Evolutionary conservation across 2,329 filamentous ascomycete genomes (phyloP).

Genomic region (Elsinoe ampelina): DNA sequence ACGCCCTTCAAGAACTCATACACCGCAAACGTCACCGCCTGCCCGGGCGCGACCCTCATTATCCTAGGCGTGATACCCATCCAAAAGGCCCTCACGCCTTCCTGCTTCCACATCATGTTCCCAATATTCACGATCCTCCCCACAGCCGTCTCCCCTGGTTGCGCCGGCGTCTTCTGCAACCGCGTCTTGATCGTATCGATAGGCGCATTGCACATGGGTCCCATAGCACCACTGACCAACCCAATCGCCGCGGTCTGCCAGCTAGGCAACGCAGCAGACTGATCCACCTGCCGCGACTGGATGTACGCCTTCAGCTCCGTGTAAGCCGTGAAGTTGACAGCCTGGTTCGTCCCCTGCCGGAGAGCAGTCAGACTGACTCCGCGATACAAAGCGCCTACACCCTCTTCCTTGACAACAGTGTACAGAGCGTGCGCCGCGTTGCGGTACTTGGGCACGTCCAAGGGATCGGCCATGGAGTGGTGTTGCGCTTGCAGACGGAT

Average conservation of each 20-base stretch:
- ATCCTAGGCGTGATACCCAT: slow-evolving; percentile 97
- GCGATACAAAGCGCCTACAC: slow-evolving; percentile 76
- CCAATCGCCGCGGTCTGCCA: slow-evolving; percentile 91
- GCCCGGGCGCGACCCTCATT: slow-evolving; percentile 93
- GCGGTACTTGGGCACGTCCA: slow-evolving; percentile 94
- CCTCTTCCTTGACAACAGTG: slow-evolving; percentile 88
- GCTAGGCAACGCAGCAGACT: slow-evolving; percentile 59
- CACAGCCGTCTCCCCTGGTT: slow-evolving; percentile 67
- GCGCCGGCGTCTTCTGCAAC: slow-evolving; percentile 78
- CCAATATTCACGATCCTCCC: slow-evolving; percentile 70
- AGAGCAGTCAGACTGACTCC: slow-evolving; percentile 90
- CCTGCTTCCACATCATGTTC: slow-evolving; percentile 58
- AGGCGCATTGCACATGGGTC: slow-evolving; percentile 89
- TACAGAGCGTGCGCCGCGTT: slow-evolving; percentile 78
- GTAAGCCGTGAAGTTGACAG: slow-evolving; percentile 98
- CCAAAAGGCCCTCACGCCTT: slow-evolving; percentile 91
- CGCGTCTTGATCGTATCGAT: slow-evolving; percentile 99
- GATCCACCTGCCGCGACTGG: slow-evolving; percentile 62
- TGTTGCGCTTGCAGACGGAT: slow-evolving; percentile 96
- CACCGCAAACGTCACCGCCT: slow-evolving; percentile 64
- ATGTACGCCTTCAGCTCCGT: slow-evolving; percentile 79
- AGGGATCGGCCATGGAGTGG: slow-evolving; percentile 93
- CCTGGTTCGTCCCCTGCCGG: slow-evolving; percentile 92
- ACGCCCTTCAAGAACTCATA: slow-evolving; percentile 44
- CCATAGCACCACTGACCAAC: slow-evolving; percentile 86